Evolutionary conservation across 228 moss, liverwort and hornwort species (phyloP).

Genomic region (Sphagnum fallax): DNA sequence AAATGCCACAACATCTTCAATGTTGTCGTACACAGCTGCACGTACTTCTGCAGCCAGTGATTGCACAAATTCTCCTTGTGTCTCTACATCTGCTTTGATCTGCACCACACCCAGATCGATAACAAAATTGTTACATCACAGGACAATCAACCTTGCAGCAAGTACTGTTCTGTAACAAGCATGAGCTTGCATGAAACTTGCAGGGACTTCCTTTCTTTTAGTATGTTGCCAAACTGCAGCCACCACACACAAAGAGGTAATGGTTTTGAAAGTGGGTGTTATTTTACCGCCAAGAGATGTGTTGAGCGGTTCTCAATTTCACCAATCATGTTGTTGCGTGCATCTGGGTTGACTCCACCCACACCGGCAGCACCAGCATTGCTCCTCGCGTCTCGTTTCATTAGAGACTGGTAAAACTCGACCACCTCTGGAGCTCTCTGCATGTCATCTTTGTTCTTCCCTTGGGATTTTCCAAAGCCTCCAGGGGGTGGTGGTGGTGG

Average conservation of each 20-base stretch:
- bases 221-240: too few species aligned
- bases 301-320: conserved; percentile 94
- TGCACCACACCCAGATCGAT: conserved; percentile 11
- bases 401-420: conserved; percentile 89
- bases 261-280: background rate
- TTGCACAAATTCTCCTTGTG: conserved; percentile 88
- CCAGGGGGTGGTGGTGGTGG: conserved; percentile 40
- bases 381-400: conserved; percentile 84
- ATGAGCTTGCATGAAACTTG: too few species aligned
- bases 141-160: background rate
- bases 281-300: conserved; percentile 80
- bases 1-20: conserved; percentile 86
- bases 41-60: conserved; percentile 82
- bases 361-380: conserved; percentile 26
- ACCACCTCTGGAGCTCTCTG: conserved; percentile 94
- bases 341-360: conserved; percentile 32
- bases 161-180: too few species aligned
- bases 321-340: conserved; percentile 79
- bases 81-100: conserved; percentile 99
- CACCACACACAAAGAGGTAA: too few species aligned
- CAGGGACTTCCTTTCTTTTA: too few species aligned
- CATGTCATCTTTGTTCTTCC: conserved; percentile 36
- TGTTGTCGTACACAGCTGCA: conserved; percentile 68
- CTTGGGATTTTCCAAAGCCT: conserved; percentile 15
- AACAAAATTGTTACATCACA: background rate